phyloP scores from a whole-genome alignment of 129 eudicot genomes.

The Artemisia tridentata region DNA sequence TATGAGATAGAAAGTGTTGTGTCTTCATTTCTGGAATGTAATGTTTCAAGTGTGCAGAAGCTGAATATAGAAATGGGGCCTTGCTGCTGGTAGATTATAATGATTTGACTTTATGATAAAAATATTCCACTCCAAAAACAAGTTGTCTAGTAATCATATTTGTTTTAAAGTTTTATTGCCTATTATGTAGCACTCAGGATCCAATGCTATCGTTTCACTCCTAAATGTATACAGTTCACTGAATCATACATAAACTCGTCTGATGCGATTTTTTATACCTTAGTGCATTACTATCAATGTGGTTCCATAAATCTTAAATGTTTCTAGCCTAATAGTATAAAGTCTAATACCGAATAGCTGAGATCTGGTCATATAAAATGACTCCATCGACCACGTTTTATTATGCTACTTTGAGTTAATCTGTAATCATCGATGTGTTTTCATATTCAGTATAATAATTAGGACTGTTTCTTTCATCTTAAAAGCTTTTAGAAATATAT shows the following conservation, averaged over 20 bases:
- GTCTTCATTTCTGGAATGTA: constrained; percentile 35
- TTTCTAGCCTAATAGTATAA: background rate
- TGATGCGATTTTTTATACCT: too few relatives aligned
- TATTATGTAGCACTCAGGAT: constrained; percentile 33
- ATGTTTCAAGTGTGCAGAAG: constrained; percentile 19
- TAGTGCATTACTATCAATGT: too few relatives aligned
- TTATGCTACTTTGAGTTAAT: background rate
- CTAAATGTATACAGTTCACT: background rate
- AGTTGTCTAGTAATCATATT: constrained; percentile 34
- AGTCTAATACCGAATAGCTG: background rate
- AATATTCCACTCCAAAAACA: background rate
- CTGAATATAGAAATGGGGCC: constrained; percentile 22
- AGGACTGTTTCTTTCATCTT: background rate
- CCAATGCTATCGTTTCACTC: constrained; percentile 30
- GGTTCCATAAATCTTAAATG: too few relatives aligned
- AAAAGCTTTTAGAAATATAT: background rate
- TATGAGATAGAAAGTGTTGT: constrained; percentile 21
- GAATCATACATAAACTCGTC: background rate
- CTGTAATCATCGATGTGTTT: background rate
- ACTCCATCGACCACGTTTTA: background rate
- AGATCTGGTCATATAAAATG: too few relatives aligned
- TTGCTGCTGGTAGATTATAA: background rate
- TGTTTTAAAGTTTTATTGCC: constrained; percentile 37
- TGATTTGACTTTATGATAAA: constrained; percentile 21
- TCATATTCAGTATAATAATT: background rate